phyloP scores from a whole-genome alignment of 345 rosid species.

The Acer saccharum region DNA sequence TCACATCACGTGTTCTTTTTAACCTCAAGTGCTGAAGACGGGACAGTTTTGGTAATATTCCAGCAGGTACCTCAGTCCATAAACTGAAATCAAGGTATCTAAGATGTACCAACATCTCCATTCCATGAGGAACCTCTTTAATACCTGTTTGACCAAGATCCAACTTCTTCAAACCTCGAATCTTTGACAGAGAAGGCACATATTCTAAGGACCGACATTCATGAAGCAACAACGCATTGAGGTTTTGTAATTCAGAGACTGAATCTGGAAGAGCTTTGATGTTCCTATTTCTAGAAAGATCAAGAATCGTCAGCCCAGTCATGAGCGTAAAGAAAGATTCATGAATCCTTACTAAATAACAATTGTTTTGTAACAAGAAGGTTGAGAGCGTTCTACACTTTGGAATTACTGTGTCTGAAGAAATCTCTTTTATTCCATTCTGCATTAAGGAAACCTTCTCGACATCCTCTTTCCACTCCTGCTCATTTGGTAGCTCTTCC shows the following conservation, averaged over 20 bases:
- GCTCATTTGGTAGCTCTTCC: constrained; percentile 12
- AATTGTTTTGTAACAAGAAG: too few relatives aligned
- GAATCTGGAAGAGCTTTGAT: constrained; percentile 14
- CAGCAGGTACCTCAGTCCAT: too few relatives aligned
- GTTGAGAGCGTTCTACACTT: not conserved
- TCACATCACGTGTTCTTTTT: not conserved
- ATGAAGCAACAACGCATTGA: not conserved
- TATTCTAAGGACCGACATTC: too few relatives aligned
- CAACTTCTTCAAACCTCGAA: constrained; percentile 15
- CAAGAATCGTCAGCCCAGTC: constrained; percentile 21
- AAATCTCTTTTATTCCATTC: not conserved
- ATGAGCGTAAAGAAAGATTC: constrained; percentile 11
- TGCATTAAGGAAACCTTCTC: constrained; percentile 15
- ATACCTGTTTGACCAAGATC: not conserved
- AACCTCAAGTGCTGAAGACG: too few relatives aligned
- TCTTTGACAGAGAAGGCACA: constrained; percentile 2
- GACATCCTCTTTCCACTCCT: constrained; percentile 22
- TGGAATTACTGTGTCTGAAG: not conserved
- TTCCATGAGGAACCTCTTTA: too few relatives aligned
- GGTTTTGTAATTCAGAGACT: not conserved
- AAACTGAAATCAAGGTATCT: too few relatives aligned
- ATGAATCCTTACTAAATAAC: not conserved
- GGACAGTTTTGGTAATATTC: too few relatives aligned
- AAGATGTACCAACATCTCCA: too few relatives aligned
- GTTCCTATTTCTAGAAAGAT: constrained; percentile 2